Evolutionary conservation across 2,329 filamentous ascomycete species (phyloP).

Genomic region (Polytolypa hystricis): DNA sequence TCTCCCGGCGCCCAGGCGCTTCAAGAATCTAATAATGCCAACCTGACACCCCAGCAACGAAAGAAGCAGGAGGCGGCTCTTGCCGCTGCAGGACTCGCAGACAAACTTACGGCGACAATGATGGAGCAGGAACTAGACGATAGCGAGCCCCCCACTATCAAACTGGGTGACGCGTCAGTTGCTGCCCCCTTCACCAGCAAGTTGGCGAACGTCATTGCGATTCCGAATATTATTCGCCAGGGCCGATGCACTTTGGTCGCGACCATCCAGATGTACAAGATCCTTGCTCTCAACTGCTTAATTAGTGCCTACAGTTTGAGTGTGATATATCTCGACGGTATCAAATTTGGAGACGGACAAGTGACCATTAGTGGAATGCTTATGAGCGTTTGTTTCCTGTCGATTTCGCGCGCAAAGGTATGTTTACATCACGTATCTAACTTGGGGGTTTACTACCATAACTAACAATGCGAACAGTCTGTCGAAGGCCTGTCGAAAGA

Average conservation of each 20-base stretch:
- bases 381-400: constrained; percentile 98
- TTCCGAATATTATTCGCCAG: constrained; percentile 97
- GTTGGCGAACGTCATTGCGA: constrained; percentile 88
- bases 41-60: constrained; percentile 40
- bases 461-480: constrained; percentile 38
- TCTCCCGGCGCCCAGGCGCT: constrained; percentile 54
- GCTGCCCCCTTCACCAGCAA: constrained; percentile 97
- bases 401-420: constrained; percentile 88
- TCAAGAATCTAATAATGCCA: constrained; percentile 38
- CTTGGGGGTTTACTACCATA: background rate
- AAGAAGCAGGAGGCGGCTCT: constrained; percentile 49
- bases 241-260: constrained; percentile 94
- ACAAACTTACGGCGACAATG: constrained; percentile 76
- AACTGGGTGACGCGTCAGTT: constrained; percentile 92
- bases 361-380: constrained; percentile 99
- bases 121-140: constrained; percentile 84
- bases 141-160: constrained; percentile 86
- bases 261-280: constrained; percentile 99
- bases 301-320: constrained; percentile 96
- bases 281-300: constrained; percentile 90
- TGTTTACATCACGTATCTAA: constrained; percentile 14
- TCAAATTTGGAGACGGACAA: constrained; percentile 97
- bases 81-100: constrained; percentile 67
- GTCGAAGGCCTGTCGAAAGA: constrained; percentile 95
- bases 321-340: constrained; percentile 92